Evolutionary conservation across 805 yeast species (phyloP), one percentile per base, ranked within the genome.

Genomic region (Ogataea dorogensis): DNA sequence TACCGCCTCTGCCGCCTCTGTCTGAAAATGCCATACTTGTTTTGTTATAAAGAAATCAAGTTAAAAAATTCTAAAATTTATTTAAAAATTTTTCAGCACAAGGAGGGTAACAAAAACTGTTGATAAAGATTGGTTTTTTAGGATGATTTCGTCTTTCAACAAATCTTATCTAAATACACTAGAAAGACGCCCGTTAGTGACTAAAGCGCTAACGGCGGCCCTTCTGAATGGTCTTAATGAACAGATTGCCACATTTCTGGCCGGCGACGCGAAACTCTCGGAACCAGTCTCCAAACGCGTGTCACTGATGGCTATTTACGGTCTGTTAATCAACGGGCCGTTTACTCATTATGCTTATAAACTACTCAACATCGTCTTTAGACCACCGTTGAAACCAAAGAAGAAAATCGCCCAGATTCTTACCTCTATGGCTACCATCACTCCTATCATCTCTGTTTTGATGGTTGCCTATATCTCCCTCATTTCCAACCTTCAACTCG

Each of bases 131-230:
- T 27, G 27, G n/a, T 18, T 22, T 31, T 24, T 11, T 7, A 16
- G 5, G 11, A 36, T 36, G 40, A 13, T 31, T 11, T 25, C 31
- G 14, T n/a, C 24, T 17, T 25, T 48, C 17, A 49, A 49, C 33
- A 39, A 30, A 20, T 47, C 42, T 13, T 67, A 77, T 44, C 56
- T 73, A 17, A 36, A 48, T 2, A 58, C 61, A 21, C 53, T 79
- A 25, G 49, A 57, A 6, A 64, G 60, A 38, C 64, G 75, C 42
- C 87, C 87, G 1, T 55, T 80, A 9, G 54, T 74, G 30, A 79
- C 85, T 31, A 80, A 80, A 50, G 65, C 79, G 1, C 44, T 72
- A 13, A 79, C 86, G 0, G 69, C 79, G 2, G 81, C 75, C 0
- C 50, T 71, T 1, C 59, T 79, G n/a, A 72, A 73, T 7, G 66